Conservation (phyloP, 345 rosid species). For the Moringa oleifera region DNA sequence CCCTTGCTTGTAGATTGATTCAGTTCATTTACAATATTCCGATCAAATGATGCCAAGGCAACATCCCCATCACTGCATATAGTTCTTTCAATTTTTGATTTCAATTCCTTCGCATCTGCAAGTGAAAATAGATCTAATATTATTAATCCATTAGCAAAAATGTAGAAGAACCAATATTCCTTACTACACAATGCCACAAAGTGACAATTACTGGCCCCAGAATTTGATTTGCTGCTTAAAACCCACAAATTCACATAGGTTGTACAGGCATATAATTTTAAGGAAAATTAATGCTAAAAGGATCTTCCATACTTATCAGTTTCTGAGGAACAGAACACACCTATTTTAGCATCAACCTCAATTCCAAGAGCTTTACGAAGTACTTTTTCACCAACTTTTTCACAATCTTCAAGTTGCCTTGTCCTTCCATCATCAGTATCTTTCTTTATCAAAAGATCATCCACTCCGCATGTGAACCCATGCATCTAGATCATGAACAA, state of each 20-base stretch:
- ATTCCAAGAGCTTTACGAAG: conserved; percentile 65
- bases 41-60: conserved; percentile 70
- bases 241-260: background rate
- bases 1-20: conserved; percentile 66
- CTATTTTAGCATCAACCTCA: conserved; percentile 39
- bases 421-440: conserved; percentile 62
- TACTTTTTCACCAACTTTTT: conserved; percentile 58
- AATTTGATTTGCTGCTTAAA: background rate
- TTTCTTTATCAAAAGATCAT: conserved; percentile 77
- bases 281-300: background rate
- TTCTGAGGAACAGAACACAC: conserved; percentile 25
- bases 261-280: background rate
- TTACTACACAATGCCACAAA: background rate
- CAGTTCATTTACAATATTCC: conserved; percentile 63
- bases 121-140: conserved; percentile 18
- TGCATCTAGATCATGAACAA: conserved; percentile 62
- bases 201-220: background rate
- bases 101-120: conserved; percentile 58
- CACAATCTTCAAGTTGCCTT: conserved; percentile 68
- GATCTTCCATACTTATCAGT: background rate
- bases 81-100: conserved; percentile 59
- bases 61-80: conserved; percentile 77
- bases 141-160: conserved; percentile 1
- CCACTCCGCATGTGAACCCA: conserved; percentile 97
- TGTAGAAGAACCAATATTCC: background rate